Evolutionary conservation across 2,329 filamentous ascomycete genomes (phyloP).

Genomic region (Claviceps sp.): DNA sequence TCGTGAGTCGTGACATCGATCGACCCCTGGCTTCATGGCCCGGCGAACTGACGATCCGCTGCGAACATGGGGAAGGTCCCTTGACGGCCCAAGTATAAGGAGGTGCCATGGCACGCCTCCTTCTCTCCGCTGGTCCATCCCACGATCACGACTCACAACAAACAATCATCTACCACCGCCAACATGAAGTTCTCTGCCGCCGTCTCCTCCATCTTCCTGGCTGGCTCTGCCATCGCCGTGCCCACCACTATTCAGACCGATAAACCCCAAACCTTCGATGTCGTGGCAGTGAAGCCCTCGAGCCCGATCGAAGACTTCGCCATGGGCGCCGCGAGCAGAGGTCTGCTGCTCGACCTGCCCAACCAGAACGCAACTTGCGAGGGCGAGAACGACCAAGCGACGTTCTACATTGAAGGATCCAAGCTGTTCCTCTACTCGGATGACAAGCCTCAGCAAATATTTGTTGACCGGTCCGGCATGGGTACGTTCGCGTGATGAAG

Average conservation of each 20-base stretch:
- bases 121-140: neutral
- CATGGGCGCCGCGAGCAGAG: slow-evolving; percentile 30
- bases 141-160: neutral
- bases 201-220: slow-evolving; percentile 13
- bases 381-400: slow-evolving; percentile 28
- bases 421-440: slow-evolving; percentile 33
- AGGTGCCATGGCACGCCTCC: neutral
- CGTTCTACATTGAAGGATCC: slow-evolving; percentile 34
- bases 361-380: slow-evolving; percentile 37
- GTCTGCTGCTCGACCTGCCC: slow-evolving; percentile 29
- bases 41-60: neutral
- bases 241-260: slow-evolving; percentile 8
- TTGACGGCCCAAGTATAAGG: neutral
- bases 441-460: slow-evolving; percentile 32
- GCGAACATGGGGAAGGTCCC: neutral
- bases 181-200: slow-evolving; percentile 18
- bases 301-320: slow-evolving; percentile 32
- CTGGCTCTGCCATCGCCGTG: slow-evolving; percentile 16
- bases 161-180: neutral
- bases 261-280: slow-evolving; percentile 24
- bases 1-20: neutral
- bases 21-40: neutral
- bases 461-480: slow-evolving; percentile 44
- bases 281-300: slow-evolving; percentile 37
- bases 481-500: slow-evolving; percentile 23